phyloP scores from a whole-genome alignment of 306 rosid genomes.

The Malus sieversii region DNA sequence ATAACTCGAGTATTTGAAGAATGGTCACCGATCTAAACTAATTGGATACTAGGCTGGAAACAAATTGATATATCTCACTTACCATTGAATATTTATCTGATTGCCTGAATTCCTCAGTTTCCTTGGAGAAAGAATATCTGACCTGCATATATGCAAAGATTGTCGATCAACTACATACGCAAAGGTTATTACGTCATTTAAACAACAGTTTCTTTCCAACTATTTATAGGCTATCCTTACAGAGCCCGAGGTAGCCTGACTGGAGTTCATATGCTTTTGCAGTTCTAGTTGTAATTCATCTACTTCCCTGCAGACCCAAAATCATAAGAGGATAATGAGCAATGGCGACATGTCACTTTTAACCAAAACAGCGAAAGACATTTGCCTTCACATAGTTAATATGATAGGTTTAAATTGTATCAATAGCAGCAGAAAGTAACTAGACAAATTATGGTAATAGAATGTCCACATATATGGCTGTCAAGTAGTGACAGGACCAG shows the following conservation, averaged over 20 bases:
- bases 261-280: constrained; percentile 38
- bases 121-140: constrained; percentile 37
- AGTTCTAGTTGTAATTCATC: constrained; percentile 44
- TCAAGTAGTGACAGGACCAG: not conserved
- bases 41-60: not conserved
- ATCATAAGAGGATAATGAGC: constrained; percentile 2
- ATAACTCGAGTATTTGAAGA: not conserved
- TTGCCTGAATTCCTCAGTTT: constrained; percentile 31
- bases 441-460: not conserved
- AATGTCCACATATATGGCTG: not conserved
- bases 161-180: constrained; percentile 13
- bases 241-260: constrained; percentile 39
- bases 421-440: not conserved
- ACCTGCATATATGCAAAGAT: constrained; percentile 26
- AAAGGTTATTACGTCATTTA: constrained; percentile 12
- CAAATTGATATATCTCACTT: constrained; percentile 15
- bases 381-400: not conserved
- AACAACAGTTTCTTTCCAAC: not conserved
- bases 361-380: not conserved
- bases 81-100: constrained; percentile 44
- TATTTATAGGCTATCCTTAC: constrained; percentile 36
- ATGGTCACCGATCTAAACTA: not conserved
- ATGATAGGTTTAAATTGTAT: not conserved
- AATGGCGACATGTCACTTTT: constrained; percentile 11
- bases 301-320: constrained; percentile 50